Conservation (phyloP, 768 basidiomycete genomes). For the Suillus spraguei region DNA sequence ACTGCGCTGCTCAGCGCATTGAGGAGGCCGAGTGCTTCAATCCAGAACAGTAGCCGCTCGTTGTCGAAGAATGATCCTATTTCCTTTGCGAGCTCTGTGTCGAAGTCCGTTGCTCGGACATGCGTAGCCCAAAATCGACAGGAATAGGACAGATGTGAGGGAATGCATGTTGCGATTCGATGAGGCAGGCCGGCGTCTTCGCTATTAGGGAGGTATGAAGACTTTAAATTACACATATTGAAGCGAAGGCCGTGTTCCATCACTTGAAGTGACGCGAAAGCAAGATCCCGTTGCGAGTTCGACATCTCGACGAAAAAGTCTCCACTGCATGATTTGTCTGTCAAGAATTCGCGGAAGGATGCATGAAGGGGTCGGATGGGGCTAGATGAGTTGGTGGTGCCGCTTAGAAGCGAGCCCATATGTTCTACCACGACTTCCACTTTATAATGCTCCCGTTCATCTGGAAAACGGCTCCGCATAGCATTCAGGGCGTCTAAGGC, state of each 20-base stretch:
- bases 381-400: background rate
- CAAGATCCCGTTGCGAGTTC: background rate
- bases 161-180: constrained; percentile 6
- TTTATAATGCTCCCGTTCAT: background rate
- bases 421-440: background rate
- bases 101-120: constrained; percentile 4
- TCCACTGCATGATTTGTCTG: constrained; percentile 14
- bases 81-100: background rate
- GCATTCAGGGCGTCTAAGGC: background rate
- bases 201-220: constrained; percentile 31
- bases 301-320: constrained; percentile 17
- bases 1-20: background rate
- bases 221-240: constrained; percentile 38
- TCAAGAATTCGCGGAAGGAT: constrained; percentile 31
- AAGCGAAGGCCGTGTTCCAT: constrained; percentile 36
- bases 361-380: constrained; percentile 26
- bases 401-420: constrained; percentile 13
- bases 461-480: constrained; percentile 5
- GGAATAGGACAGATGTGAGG: constrained; percentile 14
- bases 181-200: constrained; percentile 17
- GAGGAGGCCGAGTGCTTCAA: constrained; percentile 8
- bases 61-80: constrained; percentile 7
- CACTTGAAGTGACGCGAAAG: constrained; percentile 21
- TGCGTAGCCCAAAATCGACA: constrained; percentile 19
- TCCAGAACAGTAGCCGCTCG: constrained; percentile 15